Base-by-base conservation (phyloP, 2,329 filamentous ascomycete genomes). In the Sclerotinia glacialis region DNA sequence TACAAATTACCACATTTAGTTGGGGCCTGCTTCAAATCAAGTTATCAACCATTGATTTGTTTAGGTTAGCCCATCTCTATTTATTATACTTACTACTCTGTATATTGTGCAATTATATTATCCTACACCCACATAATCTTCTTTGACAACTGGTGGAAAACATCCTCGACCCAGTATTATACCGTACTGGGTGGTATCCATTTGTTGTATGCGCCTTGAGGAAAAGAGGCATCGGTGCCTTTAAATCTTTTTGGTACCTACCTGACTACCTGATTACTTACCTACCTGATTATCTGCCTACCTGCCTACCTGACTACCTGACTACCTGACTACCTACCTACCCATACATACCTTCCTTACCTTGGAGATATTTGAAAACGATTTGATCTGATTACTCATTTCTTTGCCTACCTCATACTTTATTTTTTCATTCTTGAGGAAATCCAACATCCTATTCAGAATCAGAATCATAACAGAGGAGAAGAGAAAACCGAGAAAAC, bases 91-190 rank as follows among this genome's bases (percentile, higher is more conserved):
- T 37, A 37, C 9, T 37, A 37, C 34, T 37, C 1, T 40, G 14
- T 40, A 40, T 2, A 40, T 3, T 14, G 11, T n/a, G 21, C 26
- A 31, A 44, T n/a, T n/a, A 37, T 58, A n/a, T 40, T 40, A 40
- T 40, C 12, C 54, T 34, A n/a, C 26, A 37, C 37, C 14, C 56
- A 49, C 11, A n/a, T 42, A 60, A 60, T 21, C 56, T 60, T 60
- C 42, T 34, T 60, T 34, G n/a, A 23, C 12, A 31, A 34, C 28
- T 23, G 23, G 28, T 37, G 23, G 18, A 26, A 34, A 46, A 37
- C 28, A 34, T n/a, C 7, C 12, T 60, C 12, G 42, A 18, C 28
- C 52, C 52, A 54, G 31, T 34, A n/a, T 7, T 54, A 34, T 34
- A 18, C 28, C 34, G 2, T 34, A 18, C 28, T 54, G 2, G 18